Evolutionary conservation across 2,329 filamentous ascomycete species (phyloP).

Genomic region (Davidsoniella neocaledoniae): DNA sequence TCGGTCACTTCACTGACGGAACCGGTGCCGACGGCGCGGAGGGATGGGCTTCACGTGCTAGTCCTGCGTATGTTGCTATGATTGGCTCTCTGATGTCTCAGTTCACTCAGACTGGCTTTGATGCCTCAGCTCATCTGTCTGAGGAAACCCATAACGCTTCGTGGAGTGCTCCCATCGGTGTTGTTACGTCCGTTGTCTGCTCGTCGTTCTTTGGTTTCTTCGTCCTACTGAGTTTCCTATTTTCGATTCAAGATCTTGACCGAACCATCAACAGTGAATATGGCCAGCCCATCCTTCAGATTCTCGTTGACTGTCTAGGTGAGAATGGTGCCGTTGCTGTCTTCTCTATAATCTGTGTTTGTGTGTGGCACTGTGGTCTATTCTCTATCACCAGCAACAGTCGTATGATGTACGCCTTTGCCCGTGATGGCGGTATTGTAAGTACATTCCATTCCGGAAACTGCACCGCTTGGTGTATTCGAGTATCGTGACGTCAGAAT

Average conservation of each 20-base stretch:
- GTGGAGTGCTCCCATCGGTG: slow-evolving; percentile 40
- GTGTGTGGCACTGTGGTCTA: slow-evolving; percentile 43
- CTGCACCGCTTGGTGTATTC: neutral
- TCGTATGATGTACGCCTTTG: slow-evolving; percentile 44
- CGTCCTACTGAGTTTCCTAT: slow-evolving; percentile 38
- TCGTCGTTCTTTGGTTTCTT: slow-evolving; percentile 42
- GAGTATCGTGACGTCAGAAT: neutral
- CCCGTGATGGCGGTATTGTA: slow-evolving; percentile 35
- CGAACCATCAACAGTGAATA: slow-evolving; percentile 27
- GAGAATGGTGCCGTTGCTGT: slow-evolving; percentile 36
- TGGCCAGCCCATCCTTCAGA: slow-evolving; percentile 39
- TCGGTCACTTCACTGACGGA: slow-evolving; percentile 34
- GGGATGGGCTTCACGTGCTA: slow-evolving; percentile 37
- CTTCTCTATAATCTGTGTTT: slow-evolving; percentile 39
- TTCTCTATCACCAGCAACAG: slow-evolving; percentile 40
- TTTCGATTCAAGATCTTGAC: slow-evolving; percentile 41
- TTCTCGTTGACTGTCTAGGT: slow-evolving; percentile 39
- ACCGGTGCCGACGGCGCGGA: slow-evolving; percentile 28
- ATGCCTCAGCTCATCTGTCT: slow-evolving; percentile 37
- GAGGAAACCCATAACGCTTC: slow-evolving; percentile 40
- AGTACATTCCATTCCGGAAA: slow-evolving; percentile 13
- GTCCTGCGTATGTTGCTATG: slow-evolving; percentile 35
- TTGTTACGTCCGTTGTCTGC: slow-evolving; percentile 38
- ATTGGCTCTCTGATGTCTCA: slow-evolving; percentile 37
- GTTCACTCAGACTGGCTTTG: slow-evolving; percentile 33